These are phyloP conservation scores for Hypoxylon lienhwacheense DNA, from an alignment of 495 filamentous ascomycete species.

Conservation along the genomic window DNA sequence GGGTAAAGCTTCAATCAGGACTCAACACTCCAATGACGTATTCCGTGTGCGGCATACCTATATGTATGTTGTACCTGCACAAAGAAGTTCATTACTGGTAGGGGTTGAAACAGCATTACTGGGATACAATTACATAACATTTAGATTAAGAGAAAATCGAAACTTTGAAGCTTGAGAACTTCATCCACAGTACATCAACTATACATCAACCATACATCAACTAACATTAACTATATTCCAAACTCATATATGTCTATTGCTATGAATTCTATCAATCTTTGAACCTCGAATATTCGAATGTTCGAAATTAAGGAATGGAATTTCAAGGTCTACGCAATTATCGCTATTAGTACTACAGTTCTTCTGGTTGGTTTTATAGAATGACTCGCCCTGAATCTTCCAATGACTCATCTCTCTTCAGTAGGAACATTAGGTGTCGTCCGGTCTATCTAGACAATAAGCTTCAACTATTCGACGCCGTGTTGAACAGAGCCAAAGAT, in stretches of 20 bases:
- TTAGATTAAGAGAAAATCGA: too few species aligned
- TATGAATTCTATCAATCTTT: too few species aligned
- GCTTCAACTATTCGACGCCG: background rate
- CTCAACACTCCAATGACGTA: constrained; percentile 21
- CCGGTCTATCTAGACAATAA: background rate
- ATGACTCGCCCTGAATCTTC: constrained; percentile 20
- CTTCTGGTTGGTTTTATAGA: constrained; percentile 8
- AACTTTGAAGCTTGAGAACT: too few species aligned
- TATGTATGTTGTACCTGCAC: constrained; percentile 15
- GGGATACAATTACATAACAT: too few species aligned
- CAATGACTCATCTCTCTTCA: constrained; percentile 3
- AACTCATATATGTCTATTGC: too few species aligned
- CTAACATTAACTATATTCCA: too few species aligned
- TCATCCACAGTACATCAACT: too few species aligned
- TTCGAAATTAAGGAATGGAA: too few species aligned
- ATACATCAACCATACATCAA: too few species aligned
- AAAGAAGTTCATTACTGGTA: too few species aligned
- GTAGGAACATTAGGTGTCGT: constrained; percentile 3
- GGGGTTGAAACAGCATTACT: too few species aligned
- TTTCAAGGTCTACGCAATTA: background rate
- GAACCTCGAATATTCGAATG: too few species aligned
- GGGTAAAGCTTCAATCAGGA: constrained; percentile 11
- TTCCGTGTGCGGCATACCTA: constrained; percentile 2
- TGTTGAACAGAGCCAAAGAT: constrained; percentile 12
- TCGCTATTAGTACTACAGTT: constrained; percentile 2